Percentiles rank a stretch among this genome's conserved stretches.
These are phyloP conservation scores for Kentomonas sorsogonicus DNA, from an alignment of 208 protist genomes.

Conservation along the genomic window DNA sequence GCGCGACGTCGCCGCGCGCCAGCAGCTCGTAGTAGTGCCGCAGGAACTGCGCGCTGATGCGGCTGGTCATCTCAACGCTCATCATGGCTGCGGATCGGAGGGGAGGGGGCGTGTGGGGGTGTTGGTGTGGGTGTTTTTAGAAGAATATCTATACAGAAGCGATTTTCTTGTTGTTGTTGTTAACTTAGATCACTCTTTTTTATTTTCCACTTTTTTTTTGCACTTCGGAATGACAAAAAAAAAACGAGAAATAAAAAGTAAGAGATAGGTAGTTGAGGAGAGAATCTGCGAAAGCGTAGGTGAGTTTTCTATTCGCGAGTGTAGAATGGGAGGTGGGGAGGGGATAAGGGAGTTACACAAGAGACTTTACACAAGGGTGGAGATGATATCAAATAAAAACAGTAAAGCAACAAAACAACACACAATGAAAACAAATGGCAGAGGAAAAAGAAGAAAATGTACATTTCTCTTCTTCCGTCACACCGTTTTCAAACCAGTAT, in stretches of 20 bases:
- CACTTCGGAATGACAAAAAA: neutral
- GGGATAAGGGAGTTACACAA: slow-evolving; percentile 3
- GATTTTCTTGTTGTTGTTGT: slow-evolving; percentile 2
- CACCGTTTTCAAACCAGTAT: too few species aligned
- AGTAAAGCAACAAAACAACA: too few species aligned
- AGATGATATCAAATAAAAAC: too few species aligned
- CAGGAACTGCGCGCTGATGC: slow-evolving; percentile 66
- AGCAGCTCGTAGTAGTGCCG: slow-evolving; percentile 78
- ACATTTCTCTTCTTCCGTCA: too few species aligned
- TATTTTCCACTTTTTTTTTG: too few species aligned
- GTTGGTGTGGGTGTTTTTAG: slow-evolving; percentile 3
- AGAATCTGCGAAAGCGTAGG: too few species aligned
- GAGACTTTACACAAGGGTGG: too few species aligned
- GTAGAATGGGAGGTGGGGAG: neutral
- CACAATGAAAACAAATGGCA: too few species aligned
- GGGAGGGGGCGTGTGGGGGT: neutral
- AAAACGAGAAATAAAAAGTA: slow-evolving; percentile 6
- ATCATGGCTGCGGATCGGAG: slow-evolving; percentile 17
- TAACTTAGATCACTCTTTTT: too few species aligned
- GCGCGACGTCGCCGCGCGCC: slow-evolving; percentile 33
- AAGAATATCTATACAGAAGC: neutral
- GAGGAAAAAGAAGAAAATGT: too few species aligned
- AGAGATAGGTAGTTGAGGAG: neutral
- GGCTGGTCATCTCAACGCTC: slow-evolving; percentile 33
- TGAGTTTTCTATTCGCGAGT: neutral